Evolutionary conservation across 768 basidiomycete genomes (phyloP), one percentile per base, ranked within the genome.

Genomic region (Rhizopogon rudus): DNA sequence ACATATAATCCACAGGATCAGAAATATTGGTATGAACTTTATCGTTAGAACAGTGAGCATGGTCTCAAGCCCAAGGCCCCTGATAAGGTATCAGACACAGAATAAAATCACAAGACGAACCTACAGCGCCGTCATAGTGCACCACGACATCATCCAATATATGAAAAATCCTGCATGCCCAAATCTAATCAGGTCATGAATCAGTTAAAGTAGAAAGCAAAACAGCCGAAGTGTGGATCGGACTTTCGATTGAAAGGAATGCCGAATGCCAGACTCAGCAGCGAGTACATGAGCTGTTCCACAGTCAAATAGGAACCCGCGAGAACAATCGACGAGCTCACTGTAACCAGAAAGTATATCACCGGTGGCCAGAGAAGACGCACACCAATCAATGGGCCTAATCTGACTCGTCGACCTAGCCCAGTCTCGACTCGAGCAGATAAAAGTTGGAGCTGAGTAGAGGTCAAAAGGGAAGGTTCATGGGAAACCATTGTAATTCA

Each of bases 101-200:
- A 39, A 5, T 37, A 40, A 16, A 17, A n/a, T 28, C 29, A n/a
- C 8, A n/a, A 37, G n/a, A 51, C n/a, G 17, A 31, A 71, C 79
- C 13, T 67, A 77, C 81, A 81, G 68, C 0, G 83, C 73, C 16
- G 76, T 65, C 83, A 86, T 86, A 40, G 74, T 79, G 39, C 72
- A 39, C 72, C 75, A 86, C 53, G 79, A 80, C 57, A 84, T 68
- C 81, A 84, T 83, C 85, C 86, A 87, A 62, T 81, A 86, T 17
- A 86, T 69, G 37, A 85, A 57, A 59, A 87, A 83, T 0, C 86
- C 85, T 0, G 67, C 67, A 44, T 66, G 66, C 16, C 79, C 80
- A 48, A 77, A 82, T 54, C 78, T 75, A 49, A 17, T 5, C 1
- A 25, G 28, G 14, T 28, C 66, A 6, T 49, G 49, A 35, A 8